Evolutionary conservation across 164 flowering plant genomes (phyloP).

Genomic region (Nelumbo lutea): DNA sequence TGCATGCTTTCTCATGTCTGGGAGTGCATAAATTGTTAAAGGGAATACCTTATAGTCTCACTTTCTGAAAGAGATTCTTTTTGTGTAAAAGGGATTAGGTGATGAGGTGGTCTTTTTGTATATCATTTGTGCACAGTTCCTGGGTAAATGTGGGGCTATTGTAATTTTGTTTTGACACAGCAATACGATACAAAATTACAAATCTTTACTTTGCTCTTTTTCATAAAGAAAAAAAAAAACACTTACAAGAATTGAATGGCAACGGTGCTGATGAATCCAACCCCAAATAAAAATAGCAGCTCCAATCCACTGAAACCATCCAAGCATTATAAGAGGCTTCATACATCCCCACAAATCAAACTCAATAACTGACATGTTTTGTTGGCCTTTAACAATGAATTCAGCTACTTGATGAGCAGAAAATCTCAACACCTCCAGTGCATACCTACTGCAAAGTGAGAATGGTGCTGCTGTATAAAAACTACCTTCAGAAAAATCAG

Average conservation of each 20-base stretch:
- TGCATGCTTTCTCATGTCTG: too few relatives aligned
- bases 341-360: conserved; percentile 44
- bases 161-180: too few relatives aligned
- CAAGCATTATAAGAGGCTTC: conserved; percentile 51
- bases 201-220: too few relatives aligned
- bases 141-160: too few relatives aligned
- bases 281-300: conserved; percentile 74
- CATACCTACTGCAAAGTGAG: conserved; percentile 58
- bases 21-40: too few relatives aligned
- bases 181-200: too few relatives aligned
- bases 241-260: conserved; percentile 86
- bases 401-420: conserved; percentile 28
- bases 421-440: conserved; percentile 43
- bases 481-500: conserved; percentile 35
- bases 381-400: conserved; percentile 51
- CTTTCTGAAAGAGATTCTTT: too few relatives aligned
- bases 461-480: conserved; percentile 83
- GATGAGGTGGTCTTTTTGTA: too few relatives aligned
- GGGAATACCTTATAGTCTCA: too few relatives aligned
- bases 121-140: too few relatives aligned
- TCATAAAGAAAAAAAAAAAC: not conserved
- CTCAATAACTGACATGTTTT: conserved; percentile 32
- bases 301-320: conserved; percentile 72
- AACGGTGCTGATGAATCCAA: conserved; percentile 75
- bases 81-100: too few relatives aligned